These are phyloP conservation scores for Cyberlindnera samutprakarnensis DNA, from an alignment of 805 yeast species.

Conservation along the genomic window DNA sequence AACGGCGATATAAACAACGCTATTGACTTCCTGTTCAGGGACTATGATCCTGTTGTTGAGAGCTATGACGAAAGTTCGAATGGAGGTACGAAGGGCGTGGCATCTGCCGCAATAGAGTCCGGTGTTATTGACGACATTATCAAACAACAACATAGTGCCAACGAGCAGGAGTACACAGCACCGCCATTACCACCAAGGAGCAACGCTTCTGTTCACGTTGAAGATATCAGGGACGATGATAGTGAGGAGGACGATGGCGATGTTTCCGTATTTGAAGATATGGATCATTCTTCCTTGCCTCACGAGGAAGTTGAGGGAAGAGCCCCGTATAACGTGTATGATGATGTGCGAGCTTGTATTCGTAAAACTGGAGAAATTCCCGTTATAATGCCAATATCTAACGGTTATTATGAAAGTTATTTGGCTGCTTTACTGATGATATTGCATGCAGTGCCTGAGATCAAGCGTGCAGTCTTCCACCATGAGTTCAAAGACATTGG, in stretches of 20 bases:
- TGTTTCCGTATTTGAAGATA: too few relatives aligned
- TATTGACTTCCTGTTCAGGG: conserved; percentile 2
- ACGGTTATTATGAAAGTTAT: conserved; percentile 30
- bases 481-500: conserved; percentile 29
- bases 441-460: conserved; percentile 28
- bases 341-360: conserved; percentile 24
- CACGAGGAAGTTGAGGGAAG: too few relatives aligned
- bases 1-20: conserved; percentile 1
- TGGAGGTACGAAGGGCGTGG: too few relatives aligned
- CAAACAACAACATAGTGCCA: too few relatives aligned
- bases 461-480: conserved; percentile 25
- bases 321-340: conserved; percentile 21
- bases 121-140: conserved; percentile 3
- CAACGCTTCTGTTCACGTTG: conserved; percentile 1
- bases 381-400: conserved; percentile 27
- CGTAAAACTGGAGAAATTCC: conserved; percentile 22
- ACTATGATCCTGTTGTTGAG: neutral
- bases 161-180: too few relatives aligned
- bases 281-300: too few relatives aligned
- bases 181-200: conserved; percentile 1
- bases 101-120: conserved; percentile 1
- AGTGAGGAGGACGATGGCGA: neutral
- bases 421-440: conserved; percentile 35
- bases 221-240: neutral
- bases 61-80: too few relatives aligned